phyloP scores from a whole-genome alignment of 306 rosid species.

The Vigna mungo region DNA sequence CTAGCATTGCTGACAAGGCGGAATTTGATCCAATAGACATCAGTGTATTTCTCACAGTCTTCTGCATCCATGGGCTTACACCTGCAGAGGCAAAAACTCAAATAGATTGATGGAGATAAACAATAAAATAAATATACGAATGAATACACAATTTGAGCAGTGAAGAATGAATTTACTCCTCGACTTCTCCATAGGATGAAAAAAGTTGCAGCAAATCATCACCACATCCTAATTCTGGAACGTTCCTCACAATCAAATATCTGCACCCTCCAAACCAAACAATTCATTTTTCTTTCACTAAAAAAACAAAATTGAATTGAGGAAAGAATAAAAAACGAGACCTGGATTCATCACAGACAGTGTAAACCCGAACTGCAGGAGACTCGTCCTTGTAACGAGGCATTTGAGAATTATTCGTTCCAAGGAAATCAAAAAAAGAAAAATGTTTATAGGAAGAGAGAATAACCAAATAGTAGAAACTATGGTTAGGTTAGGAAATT shows the following conservation, averaged over 20 bases:
- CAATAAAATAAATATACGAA: not conserved
- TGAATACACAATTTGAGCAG: not conserved
- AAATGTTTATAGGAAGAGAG: not conserved
- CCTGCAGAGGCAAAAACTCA: conserved; percentile 44
- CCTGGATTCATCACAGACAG: conserved; percentile 93
- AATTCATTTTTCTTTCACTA: not conserved
- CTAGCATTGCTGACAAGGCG: conserved; percentile 79
- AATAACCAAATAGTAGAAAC: not conserved
- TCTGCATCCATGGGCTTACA: conserved; percentile 94
- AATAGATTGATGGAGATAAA: conserved; percentile 5
- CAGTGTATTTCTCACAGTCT: conserved; percentile 85
- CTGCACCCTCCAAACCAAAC: conserved; percentile 47
- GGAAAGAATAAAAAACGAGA: not conserved
- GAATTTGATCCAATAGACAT: conserved; percentile 88
- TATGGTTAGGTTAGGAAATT: not conserved
- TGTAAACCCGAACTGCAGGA: conserved; percentile 81
- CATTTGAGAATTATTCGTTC: conserved; percentile 47
- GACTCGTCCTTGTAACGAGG: conserved; percentile 72
- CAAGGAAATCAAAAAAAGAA: not conserved
- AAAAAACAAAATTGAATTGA: not conserved
- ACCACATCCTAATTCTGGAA: conserved; percentile 90
- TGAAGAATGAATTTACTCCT: conserved; percentile 60
- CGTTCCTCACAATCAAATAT: conserved; percentile 82
- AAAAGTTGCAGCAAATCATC: conserved; percentile 72
- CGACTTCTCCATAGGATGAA: conserved; percentile 78